Percentiles rank a stretch among this genome's conserved stretches.
These are phyloP conservation scores for Bipolaris zeicola DNA, from an alignment of 2,329 filamentous ascomycete genomes.

Conservation along the genomic window DNA sequence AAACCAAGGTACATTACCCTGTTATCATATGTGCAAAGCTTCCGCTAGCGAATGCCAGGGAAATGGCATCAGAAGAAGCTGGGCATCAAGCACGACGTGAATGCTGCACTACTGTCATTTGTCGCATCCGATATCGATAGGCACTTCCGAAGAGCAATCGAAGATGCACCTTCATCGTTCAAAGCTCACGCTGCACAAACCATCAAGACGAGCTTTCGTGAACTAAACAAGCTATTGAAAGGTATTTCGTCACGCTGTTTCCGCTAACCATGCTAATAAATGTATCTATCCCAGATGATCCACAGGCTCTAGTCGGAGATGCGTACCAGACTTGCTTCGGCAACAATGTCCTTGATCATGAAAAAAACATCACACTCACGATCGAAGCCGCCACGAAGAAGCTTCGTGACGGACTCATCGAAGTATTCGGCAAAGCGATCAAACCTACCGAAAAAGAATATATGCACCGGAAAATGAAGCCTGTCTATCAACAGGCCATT, in stretches of 20 bases:
- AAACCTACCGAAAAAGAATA: constrained; percentile 10
- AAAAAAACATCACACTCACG: background rate
- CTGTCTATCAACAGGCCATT: constrained; percentile 17
- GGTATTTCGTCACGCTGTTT: background rate
- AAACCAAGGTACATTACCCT: background rate
- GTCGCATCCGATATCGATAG: background rate
- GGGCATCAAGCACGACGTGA: constrained; percentile 3
- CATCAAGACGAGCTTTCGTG: background rate
- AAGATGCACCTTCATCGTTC: background rate
- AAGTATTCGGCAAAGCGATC: background rate
- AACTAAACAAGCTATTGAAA: constrained; percentile 6
- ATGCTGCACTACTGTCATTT: constrained; percentile 6
- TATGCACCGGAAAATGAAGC: constrained; percentile 14
- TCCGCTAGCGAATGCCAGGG: background rate
- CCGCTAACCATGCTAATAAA: background rate
- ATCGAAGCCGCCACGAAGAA: constrained; percentile 9
- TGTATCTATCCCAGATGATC: constrained; percentile 6
- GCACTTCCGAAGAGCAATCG: constrained; percentile 3
- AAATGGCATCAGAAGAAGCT: constrained; percentile 13
- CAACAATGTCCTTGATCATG: background rate
- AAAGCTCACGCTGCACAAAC: constrained; percentile 10
- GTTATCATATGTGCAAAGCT: background rate
- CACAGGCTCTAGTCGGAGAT: constrained; percentile 12
- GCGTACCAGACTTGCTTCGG: constrained; percentile 16
- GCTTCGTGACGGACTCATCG: constrained; percentile 1